These are phyloP conservation scores for Quercus wislizeni DNA, from an alignment of 306 rosid species.

Conservation along the genomic window DNA sequence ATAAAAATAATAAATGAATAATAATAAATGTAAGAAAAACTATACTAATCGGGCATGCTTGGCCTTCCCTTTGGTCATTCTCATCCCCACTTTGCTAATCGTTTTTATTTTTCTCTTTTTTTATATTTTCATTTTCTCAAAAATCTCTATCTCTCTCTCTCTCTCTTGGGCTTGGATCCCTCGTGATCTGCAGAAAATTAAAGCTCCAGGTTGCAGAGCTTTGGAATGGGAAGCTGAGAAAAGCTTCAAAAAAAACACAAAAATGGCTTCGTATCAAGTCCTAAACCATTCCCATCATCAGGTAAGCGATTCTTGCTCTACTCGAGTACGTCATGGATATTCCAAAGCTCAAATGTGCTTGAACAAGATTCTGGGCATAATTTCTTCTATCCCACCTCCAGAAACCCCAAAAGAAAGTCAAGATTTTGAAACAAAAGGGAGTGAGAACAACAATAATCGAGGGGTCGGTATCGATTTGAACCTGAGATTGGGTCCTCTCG, in stretches of 20 bases:
- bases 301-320: conserved; percentile 17
- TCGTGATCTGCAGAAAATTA: neutral
- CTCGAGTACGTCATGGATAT: conserved; percentile 12
- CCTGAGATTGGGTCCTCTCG: conserved; percentile 14
- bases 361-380: conserved; percentile 43
- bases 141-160: neutral
- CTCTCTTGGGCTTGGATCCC: neutral
- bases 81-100: neutral
- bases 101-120: neutral
- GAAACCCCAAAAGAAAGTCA: neutral
- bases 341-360: conserved; percentile 51
- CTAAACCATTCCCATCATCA: conserved; percentile 6
- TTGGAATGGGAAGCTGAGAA: neutral
- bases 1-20: neutral
- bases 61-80: neutral
- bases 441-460: neutral
- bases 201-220: neutral
- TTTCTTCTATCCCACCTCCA: conserved; percentile 35
- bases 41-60: neutral
- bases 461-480: conserved; percentile 34
- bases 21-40: neutral
- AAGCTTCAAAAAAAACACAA: neutral
- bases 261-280: conserved; percentile 28
- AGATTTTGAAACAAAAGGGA: neutral
- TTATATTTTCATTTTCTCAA: neutral